phyloP scores from a whole-genome alignment of 495 filamentous ascomycete species.

The Choiromyces venosus region DNA sequence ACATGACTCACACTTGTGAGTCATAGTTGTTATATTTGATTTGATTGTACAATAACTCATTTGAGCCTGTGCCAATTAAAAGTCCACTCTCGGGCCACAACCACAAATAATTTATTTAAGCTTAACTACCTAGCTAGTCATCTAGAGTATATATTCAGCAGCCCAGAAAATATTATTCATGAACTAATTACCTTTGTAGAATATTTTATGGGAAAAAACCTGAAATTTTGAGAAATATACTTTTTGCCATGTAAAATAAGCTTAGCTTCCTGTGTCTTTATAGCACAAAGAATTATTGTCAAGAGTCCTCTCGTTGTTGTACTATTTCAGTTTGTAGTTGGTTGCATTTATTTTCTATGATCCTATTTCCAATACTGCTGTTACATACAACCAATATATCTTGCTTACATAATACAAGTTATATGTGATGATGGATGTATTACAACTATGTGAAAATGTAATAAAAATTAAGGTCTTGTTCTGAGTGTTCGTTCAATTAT shows the following conservation, averaged over 20 bases:
- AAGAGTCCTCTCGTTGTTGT: rapidly evolving
- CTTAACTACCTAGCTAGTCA: too few relatives aligned
- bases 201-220: background rate
- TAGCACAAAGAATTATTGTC: background rate
- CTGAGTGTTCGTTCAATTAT: background rate
- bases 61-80: too few relatives aligned
- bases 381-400: background rate
- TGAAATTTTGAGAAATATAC: background rate
- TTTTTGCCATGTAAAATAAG: background rate
- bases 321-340: background rate
- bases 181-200: too few relatives aligned
- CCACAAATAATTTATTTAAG: too few relatives aligned
- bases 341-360: background rate
- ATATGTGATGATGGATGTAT: background rate
- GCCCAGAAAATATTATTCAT: too few relatives aligned
- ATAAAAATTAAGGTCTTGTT: too few relatives aligned
- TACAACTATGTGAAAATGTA: background rate
- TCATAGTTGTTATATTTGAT: too few relatives aligned
- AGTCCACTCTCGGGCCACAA: too few relatives aligned
- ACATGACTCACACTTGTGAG: too few relatives aligned
- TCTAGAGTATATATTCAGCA: too few relatives aligned
- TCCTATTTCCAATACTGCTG: background rate
- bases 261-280: background rate
- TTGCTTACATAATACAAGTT: background rate
- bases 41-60: too few relatives aligned